Evolutionary conservation across 1,284 basidiomycete genomes (phyloP).

Genomic region (Ustilago curta): DNA sequence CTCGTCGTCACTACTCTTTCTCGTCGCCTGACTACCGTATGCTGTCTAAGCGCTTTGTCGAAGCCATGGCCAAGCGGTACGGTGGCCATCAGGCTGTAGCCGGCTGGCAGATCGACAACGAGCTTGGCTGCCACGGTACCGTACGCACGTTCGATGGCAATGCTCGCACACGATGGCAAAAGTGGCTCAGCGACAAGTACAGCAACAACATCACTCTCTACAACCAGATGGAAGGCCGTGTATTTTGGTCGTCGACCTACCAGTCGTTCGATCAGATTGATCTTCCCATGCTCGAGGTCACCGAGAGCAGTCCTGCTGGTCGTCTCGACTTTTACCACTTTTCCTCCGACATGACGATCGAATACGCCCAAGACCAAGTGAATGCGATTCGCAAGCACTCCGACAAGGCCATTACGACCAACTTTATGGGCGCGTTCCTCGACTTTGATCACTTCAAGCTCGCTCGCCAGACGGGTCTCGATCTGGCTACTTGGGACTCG

Average conservation of each 20-base stretch:
- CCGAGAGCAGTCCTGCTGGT: conserved; percentile 50
- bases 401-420: conserved; percentile 52
- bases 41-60: conserved; percentile 46
- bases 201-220: conserved; percentile 43
- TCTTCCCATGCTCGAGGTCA: conserved; percentile 46
- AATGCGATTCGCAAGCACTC: conserved; percentile 45
- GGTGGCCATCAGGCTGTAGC: conserved; percentile 35
- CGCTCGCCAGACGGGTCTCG: conserved; percentile 30
- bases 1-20: conserved; percentile 46
- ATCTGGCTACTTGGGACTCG: conserved; percentile 51
- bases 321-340: conserved; percentile 54
- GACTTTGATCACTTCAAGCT: conserved; percentile 55
- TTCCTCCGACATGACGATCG: conserved; percentile 47
- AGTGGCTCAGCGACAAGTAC: conserved; percentile 54
- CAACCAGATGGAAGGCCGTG: conserved; percentile 49
- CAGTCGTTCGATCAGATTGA: conserved; percentile 47
- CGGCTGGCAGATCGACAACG: conserved; percentile 55
- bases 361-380: conserved; percentile 44
- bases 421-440: conserved; percentile 50
- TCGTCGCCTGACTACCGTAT: conserved; percentile 45
- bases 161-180: conserved; percentile 34
- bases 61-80: conserved; percentile 46
- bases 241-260: conserved; percentile 51
- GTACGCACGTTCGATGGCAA: conserved; percentile 48
- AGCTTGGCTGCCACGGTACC: conserved; percentile 45